phyloP scores from a whole-genome alignment of 768 basidiomycete genomes.

The Naganishia vaughanmartiniae region DNA sequence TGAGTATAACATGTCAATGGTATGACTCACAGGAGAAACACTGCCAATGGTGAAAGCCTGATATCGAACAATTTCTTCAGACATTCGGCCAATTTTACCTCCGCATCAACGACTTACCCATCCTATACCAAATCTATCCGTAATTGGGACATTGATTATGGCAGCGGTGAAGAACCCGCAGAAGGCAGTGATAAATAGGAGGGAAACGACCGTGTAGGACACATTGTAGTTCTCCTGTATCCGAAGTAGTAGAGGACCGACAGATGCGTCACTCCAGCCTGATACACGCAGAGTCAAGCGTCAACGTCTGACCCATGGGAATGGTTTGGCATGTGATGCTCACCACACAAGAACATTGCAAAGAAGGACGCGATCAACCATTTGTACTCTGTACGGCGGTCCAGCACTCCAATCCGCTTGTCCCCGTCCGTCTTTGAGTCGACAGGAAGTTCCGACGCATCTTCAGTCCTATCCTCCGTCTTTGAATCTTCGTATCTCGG shows the following conservation, averaged over 20 bases:
- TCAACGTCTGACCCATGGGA: background rate
- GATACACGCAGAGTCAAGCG: background rate
- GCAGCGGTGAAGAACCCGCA: slow-evolving; percentile 58
- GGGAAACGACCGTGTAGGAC: slow-evolving; percentile 60
- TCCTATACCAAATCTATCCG: slow-evolving; percentile 50
- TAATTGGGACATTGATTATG: slow-evolving; percentile 57
- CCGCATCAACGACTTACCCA: slow-evolving; percentile 50
- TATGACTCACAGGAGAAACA: slow-evolving; percentile 14
- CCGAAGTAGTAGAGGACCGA: slow-evolving; percentile 36
- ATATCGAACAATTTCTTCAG: background rate
- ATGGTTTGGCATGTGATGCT: background rate
- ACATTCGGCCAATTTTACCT: background rate
- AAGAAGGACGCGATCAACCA: slow-evolving; percentile 1
- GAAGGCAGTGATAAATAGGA: slow-evolving; percentile 61
- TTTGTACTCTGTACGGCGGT: slow-evolving; percentile 12
- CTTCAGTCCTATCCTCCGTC: background rate
- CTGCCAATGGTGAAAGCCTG: slow-evolving; percentile 11
- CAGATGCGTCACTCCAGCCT: slow-evolving; percentile 35
- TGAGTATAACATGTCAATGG: too few species aligned
- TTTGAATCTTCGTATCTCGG: background rate
- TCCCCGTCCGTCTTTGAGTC: background rate
- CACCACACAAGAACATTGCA: slow-evolving; percentile 18
- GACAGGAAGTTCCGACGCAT: background rate
- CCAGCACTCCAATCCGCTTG: slow-evolving; percentile 3
- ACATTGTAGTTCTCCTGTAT: slow-evolving; percentile 52